A percentile compares a stretch with the other conserved stretches of the same genome.
Conservation (phyloP, 345 rosid species). For the Diplotaxis tenuifolia region DNA sequence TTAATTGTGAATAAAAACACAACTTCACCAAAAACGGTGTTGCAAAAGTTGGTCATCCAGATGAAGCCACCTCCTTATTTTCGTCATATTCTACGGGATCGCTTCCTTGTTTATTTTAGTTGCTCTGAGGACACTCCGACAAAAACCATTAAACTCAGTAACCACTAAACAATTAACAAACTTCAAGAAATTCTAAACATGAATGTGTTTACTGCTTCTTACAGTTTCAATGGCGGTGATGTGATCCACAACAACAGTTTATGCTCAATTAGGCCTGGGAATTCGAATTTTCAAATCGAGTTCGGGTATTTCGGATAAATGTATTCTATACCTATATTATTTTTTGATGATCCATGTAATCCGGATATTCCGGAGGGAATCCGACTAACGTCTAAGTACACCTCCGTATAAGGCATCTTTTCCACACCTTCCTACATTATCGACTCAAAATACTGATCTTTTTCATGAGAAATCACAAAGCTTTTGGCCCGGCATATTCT, state of each 20-base stretch:
- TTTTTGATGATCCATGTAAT: no score
- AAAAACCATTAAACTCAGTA: conserved; percentile 10
- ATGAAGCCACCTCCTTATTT: conserved; percentile 12
- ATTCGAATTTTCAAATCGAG: no score
- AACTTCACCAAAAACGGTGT: conserved; percentile 4
- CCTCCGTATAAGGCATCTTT: no score
- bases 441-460: conserved; percentile 32
- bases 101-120: conserved; percentile 13
- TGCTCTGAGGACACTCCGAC: conserved; percentile 26
- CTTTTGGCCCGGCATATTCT: conserved; percentile 14
- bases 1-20: background rate
- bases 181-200: conserved; percentile 15
- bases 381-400: no score
- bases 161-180: background rate
- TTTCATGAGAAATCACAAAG: background rate
- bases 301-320: no score
- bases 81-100: conserved; percentile 16
- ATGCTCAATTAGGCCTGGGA: no score
- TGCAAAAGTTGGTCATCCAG: conserved; percentile 49
- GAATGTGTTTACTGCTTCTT: conserved; percentile 34
- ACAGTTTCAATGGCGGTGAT: conserved; percentile 30
- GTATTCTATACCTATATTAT: no score
- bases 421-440: conserved; percentile 43
- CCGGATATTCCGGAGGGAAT: no score
- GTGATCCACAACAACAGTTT: conserved; percentile 31